Percentiles rank a stretch among this genome's conserved stretches.
phyloP scores from a whole-genome alignment of 2,329 filamentous ascomycete species.

The Colletotrichum filicis region DNA sequence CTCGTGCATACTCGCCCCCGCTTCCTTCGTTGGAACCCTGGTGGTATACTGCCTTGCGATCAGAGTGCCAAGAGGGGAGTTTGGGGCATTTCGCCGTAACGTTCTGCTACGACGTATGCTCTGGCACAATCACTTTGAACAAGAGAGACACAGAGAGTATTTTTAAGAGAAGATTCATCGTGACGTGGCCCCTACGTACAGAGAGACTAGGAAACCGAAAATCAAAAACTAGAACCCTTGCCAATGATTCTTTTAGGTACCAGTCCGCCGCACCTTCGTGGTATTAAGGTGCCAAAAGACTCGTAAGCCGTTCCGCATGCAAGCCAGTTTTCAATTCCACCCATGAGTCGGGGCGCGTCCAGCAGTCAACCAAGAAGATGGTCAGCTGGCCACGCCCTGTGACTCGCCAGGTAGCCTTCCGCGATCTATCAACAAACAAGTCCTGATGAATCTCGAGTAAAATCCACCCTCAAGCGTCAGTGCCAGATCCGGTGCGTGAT shows the following conservation, averaged over 20 bases:
- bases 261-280: slow-evolving; percentile 37
- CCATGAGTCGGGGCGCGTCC: slow-evolving; percentile 34
- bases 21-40: background rate
- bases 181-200: slow-evolving; percentile 37
- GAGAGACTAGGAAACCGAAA: slow-evolving; percentile 37
- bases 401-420: slow-evolving; percentile 36
- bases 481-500: slow-evolving; percentile 35
- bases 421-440: slow-evolving; percentile 38
- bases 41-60: background rate
- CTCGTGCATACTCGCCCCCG: slow-evolving; percentile 18
- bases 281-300: slow-evolving; percentile 38
- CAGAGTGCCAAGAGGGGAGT: no score
- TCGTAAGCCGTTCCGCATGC: slow-evolving; percentile 37
- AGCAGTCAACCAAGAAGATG: slow-evolving; percentile 19
- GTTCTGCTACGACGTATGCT: background rate
- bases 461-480: slow-evolving; percentile 24
- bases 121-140: background rate
- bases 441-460: slow-evolving; percentile 35
- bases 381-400: slow-evolving; percentile 32
- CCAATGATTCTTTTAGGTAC: slow-evolving; percentile 38
- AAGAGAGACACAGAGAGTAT: background rate
- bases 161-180: slow-evolving; percentile 35
- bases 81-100: background rate
- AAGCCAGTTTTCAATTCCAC: slow-evolving; percentile 38
- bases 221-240: slow-evolving; percentile 37